A percentile compares a stretch with the other conserved stretches of the same genome.
phyloP scores from a whole-genome alignment of 768 basidiomycete genomes.

The Lyophyllum decastes region DNA sequence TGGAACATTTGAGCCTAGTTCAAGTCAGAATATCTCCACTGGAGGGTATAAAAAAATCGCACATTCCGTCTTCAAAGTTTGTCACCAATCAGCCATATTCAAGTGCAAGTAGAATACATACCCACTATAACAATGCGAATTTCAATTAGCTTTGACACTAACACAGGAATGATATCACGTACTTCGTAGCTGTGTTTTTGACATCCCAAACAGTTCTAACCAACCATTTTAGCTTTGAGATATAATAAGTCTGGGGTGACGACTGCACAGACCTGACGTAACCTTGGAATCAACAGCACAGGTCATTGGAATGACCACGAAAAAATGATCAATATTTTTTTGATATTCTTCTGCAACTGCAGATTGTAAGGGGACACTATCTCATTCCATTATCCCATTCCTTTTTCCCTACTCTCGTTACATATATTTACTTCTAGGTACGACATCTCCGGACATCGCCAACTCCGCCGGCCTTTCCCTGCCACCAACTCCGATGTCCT shows the following conservation, averaged over 20 bases:
- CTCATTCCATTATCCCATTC: too few species aligned
- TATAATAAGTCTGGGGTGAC: too few species aligned
- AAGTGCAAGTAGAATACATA: background rate
- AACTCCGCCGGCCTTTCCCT: too few species aligned
- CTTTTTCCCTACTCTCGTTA: too few species aligned
- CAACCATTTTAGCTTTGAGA: background rate
- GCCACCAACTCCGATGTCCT: too few species aligned
- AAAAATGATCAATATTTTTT: conserved; percentile 3
- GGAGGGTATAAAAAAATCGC: background rate
- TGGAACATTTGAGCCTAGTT: conserved; percentile 3
- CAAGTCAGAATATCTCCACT: background rate
- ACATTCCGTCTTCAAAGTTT: conserved; percentile 4
- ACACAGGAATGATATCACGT: too few species aligned
- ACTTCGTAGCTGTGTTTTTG: conserved; percentile 5
- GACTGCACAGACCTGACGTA: background rate
- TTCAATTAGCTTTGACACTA: too few species aligned
- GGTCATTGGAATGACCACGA: conserved; percentile 1
- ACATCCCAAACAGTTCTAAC: conserved; percentile 1
- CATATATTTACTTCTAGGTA: too few species aligned
- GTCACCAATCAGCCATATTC: background rate
- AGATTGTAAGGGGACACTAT: too few species aligned
- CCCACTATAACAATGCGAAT: conserved; percentile 1
- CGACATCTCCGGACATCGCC: too few species aligned
- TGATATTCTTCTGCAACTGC: conserved; percentile 7
- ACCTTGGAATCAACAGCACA: background rate